Evolutionary conservation across 139 green algal species (phyloP).

Genomic region (Ettlia oleoabundans): DNA sequence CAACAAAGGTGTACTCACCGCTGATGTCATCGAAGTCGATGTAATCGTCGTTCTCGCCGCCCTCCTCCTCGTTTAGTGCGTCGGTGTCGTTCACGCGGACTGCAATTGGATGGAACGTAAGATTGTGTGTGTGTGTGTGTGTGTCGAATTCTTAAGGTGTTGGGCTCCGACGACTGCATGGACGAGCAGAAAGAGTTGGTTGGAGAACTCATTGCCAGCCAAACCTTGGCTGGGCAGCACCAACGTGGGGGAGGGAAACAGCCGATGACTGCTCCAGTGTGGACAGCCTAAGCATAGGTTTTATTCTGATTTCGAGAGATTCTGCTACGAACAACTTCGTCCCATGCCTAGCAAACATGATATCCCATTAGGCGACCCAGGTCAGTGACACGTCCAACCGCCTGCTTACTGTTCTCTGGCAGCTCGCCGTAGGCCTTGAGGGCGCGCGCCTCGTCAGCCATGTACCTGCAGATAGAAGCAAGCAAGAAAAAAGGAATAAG

Average conservation of each 20-base stretch:
- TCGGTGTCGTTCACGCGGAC: constrained; percentile 78
- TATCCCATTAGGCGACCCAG: too few species aligned
- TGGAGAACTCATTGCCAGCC: too few species aligned
- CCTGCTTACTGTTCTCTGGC: constrained; percentile 89
- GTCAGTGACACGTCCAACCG: too few species aligned
- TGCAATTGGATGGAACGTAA: constrained; percentile 4
- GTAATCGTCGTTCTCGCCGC: constrained; percentile 75
- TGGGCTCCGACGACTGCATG: too few species aligned
- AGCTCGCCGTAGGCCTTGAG: constrained; percentile 98
- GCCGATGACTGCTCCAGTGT: neutral
- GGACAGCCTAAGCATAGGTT: too few species aligned
- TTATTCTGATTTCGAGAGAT: too few species aligned
- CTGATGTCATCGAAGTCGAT: constrained; percentile 87
- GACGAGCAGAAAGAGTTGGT: neutral
- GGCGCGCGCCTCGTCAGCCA: constrained; percentile 92
- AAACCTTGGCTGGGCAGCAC: neutral
- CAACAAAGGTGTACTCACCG: neutral
- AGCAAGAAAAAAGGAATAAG: neutral
- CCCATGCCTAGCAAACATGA: too few species aligned
- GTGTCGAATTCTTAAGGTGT: neutral
- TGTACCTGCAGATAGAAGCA: constrained; percentile 67
- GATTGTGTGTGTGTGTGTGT: neutral
- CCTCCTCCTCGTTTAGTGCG: constrained; percentile 70
- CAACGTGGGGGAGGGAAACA: neutral
- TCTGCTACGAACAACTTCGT: too few species aligned